These are phyloP conservation scores for Eucalyptus erythrocorys DNA, from an alignment of 345 rosid genomes.

Conservation along the genomic window DNA sequence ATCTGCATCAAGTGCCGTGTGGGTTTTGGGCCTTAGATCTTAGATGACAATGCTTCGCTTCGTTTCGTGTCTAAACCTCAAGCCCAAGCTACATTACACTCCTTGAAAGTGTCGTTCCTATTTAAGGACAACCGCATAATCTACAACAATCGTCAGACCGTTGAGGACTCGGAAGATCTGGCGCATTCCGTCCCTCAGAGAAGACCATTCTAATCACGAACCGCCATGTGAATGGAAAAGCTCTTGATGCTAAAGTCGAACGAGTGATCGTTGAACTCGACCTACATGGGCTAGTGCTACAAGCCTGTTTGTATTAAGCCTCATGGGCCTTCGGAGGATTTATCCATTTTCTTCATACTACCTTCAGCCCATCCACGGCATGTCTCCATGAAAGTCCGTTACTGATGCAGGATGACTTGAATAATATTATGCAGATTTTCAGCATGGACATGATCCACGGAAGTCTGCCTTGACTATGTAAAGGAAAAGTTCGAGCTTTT, in stretches of 20 bases:
- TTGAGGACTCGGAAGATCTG: background rate
- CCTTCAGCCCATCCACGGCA: background rate
- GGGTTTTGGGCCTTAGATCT: background rate
- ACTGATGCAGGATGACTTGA: background rate
- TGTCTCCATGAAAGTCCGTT: background rate
- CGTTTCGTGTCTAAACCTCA: background rate
- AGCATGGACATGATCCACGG: background rate
- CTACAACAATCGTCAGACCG: background rate
- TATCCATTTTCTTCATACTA: background rate
- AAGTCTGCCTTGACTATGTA: background rate
- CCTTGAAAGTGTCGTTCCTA: background rate
- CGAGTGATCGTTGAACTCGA: background rate
- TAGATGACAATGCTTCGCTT: background rate
- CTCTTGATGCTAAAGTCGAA: background rate
- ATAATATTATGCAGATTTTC: background rate
- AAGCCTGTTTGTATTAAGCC: background rate
- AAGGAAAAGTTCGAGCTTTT: background rate
- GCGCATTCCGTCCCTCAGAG: background rate
- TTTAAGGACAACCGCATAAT: background rate
- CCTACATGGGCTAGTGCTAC: background rate
- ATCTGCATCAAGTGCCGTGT: background rate
- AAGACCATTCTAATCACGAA: background rate
- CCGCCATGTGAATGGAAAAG: background rate
- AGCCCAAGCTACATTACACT: background rate
- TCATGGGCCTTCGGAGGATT: background rate